Percentiles rank a stretch among this genome's conserved stretches.
Conservation (phyloP, 225 moss, liverwort and hornwort genomes). For the Rhytidiadelphus loreus region DNA sequence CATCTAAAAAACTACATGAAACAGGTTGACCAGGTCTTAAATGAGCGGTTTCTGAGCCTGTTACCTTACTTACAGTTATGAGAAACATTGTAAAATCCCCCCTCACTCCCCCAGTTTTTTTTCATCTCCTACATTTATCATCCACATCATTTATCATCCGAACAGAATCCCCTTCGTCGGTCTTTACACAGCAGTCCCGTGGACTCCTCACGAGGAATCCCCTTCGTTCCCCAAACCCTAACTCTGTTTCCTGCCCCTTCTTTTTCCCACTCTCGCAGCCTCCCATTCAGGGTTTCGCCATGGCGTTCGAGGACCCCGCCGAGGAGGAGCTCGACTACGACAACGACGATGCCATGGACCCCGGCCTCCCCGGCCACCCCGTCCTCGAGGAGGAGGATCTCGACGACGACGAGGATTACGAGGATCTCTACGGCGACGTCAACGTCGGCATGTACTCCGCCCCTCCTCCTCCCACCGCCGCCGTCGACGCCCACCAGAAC, state of each 20-base stretch:
- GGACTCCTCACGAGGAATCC: background rate
- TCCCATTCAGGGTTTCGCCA: background rate
- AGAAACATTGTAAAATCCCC: no score
- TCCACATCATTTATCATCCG: background rate
- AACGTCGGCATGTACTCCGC: conserved; percentile 56
- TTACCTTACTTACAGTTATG: no score
- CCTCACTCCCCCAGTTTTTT: no score
- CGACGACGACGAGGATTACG: conserved; percentile 83
- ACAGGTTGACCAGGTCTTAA: no score
- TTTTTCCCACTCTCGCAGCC: background rate
- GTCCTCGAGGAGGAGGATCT: conserved; percentile 61
- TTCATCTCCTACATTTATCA: background rate
- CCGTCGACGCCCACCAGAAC: conserved; percentile 29
- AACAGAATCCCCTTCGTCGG: background rate
- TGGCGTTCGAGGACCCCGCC: conserved; percentile 73
- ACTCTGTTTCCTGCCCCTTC: background rate
- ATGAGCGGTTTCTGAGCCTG: no score
- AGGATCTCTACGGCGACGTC: conserved; percentile 90
- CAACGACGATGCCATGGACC: conserved; percentile 64
- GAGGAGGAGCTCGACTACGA: conserved; percentile 99
- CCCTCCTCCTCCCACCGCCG: background rate
- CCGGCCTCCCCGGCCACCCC: conserved; percentile 17
- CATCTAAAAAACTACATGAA: no score
- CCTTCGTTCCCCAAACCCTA: background rate
- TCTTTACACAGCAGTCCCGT: background rate